Evolutionary conservation across 331 rosid species (phyloP).

Genomic region (Stylosanthes scabra): DNA sequence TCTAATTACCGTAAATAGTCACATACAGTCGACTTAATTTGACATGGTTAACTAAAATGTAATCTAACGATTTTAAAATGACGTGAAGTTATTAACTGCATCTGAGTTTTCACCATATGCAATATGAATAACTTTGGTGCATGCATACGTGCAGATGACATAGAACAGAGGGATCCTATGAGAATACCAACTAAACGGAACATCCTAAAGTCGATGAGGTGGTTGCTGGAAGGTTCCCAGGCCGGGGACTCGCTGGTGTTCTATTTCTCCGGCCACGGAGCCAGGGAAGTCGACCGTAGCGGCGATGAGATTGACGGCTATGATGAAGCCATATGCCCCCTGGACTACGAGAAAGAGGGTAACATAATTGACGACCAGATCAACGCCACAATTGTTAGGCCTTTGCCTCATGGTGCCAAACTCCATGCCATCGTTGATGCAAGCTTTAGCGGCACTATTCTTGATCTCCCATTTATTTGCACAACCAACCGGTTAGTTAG

Average conservation of each 20-base stretch:
- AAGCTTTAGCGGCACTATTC: constrained; percentile 55
- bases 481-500: constrained; percentile 53
- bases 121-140: too few species aligned
- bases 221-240: constrained; percentile 63
- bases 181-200: constrained; percentile 61
- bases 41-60: too few species aligned
- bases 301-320: constrained; percentile 63
- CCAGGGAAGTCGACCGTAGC: constrained; percentile 41
- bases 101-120: too few species aligned
- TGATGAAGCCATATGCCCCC: constrained; percentile 69
- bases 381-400: constrained; percentile 65
- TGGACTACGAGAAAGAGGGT: constrained; percentile 54
- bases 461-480: constrained; percentile 55
- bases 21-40: too few species aligned
- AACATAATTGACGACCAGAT: constrained; percentile 66
- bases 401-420: constrained; percentile 58
- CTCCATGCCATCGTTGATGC: constrained; percentile 69
- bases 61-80: too few species aligned
- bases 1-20: too few species aligned
- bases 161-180: constrained; percentile 35
- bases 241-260: constrained; percentile 69
- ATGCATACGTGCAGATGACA: constrained; percentile 50
- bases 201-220: constrained; percentile 55
- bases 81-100: too few species aligned
- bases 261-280: constrained; percentile 69